Conservation (phyloP, 805 yeast genomes). For the Kluyveromyces nonfermentans region DNA sequence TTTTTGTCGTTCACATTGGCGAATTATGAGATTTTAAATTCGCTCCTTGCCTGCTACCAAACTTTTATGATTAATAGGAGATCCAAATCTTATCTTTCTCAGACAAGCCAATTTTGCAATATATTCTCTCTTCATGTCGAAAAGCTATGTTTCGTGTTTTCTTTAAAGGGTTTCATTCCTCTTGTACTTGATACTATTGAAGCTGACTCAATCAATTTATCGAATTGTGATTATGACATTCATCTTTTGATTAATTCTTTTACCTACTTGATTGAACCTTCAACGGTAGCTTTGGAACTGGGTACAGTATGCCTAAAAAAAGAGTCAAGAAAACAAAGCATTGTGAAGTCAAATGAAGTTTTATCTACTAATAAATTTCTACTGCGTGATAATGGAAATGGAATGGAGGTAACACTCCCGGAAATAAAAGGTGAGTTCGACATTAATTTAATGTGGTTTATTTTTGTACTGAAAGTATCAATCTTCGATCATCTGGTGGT, state of each 20-base stretch:
- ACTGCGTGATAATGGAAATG: neutral
- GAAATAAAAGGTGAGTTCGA: slow-evolving; percentile 19
- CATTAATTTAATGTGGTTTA: slow-evolving; percentile 23
- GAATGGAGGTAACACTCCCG: slow-evolving; percentile 12
- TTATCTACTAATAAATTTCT: slow-evolving; percentile 11
- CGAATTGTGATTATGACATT: neutral
- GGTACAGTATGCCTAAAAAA: neutral
- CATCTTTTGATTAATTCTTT: neutral
- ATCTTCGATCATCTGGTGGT: neutral
- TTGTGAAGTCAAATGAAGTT: slow-evolving; percentile 9
- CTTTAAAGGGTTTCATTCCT: neutral
- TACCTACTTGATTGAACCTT: neutral
- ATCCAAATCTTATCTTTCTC: neutral
- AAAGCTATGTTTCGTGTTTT: neutral
- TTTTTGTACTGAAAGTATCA: slow-evolving; percentile 1
- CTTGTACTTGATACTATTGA: neutral
- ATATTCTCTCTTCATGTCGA: neutral
- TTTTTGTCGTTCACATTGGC: neutral
- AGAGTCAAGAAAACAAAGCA: neutral
- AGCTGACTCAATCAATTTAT: neutral
- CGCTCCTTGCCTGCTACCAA: neutral
- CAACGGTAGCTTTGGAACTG: neutral
- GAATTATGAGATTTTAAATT: neutral
- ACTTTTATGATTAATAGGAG: neutral
- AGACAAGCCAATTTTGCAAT: neutral